Percentiles rank a stretch among this genome's conserved stretches.
phyloP scores from a whole-genome alignment of 2,329 filamentous ascomycete species.

The Fusarium paranaense region DNA sequence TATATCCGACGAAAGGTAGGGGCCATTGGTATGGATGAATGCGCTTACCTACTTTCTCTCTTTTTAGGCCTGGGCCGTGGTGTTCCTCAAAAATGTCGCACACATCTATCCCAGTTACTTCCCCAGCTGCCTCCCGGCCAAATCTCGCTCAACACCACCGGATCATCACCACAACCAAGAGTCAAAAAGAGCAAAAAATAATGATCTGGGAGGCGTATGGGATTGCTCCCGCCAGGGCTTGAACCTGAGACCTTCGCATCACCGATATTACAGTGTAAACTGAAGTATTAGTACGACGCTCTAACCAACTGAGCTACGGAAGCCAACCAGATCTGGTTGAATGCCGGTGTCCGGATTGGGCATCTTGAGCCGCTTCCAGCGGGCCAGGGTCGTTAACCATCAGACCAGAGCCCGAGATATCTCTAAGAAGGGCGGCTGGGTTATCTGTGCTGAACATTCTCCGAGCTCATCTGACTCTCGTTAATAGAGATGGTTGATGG shows the following conservation, averaged over 20 bases:
- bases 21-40: neutral
- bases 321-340: neutral
- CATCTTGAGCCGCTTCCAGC: neutral
- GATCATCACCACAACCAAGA: neutral
- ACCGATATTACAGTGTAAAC: neutral
- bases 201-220: slow-evolving; percentile 28
- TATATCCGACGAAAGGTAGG: neutral
- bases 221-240: slow-evolving; percentile 48
- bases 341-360: neutral
- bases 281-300: slow-evolving; percentile 49
- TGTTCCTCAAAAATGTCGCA: neutral
- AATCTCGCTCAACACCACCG: neutral
- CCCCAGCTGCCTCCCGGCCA: neutral
- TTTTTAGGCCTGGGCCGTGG: neutral
- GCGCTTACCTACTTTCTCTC: neutral
- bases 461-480: neutral
- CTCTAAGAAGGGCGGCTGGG: neutral
- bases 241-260: slow-evolving; percentile 50
- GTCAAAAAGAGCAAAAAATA: slow-evolving; percentile 28
- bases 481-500: too few species aligned
- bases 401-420: neutral
- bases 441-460: neutral
- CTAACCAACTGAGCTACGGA: slow-evolving; percentile 49
- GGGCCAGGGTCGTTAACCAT: neutral
- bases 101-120: neutral